Evolutionary conservation across 2,329 filamentous ascomycete genomes (phyloP).

Genomic region (Claviceps sp.): DNA sequence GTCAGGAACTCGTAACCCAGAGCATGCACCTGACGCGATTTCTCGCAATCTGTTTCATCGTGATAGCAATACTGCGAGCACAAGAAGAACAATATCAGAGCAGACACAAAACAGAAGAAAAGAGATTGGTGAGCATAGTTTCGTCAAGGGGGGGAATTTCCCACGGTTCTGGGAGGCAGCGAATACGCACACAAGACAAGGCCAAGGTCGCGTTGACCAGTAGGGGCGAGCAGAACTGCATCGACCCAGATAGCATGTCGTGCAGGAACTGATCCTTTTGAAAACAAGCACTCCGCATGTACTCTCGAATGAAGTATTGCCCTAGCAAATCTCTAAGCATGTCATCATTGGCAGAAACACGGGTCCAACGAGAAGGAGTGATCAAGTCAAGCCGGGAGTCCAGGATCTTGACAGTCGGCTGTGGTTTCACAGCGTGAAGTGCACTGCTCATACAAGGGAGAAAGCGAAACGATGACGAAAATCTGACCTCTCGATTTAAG

Average conservation of each 20-base stretch:
- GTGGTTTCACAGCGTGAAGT: neutral
- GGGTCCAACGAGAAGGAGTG: neutral
- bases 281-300: neutral
- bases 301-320: neutral
- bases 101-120: neutral
- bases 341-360: neutral
- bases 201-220: slow-evolving; percentile 1
- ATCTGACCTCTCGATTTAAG: neutral
- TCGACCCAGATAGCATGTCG: neutral
- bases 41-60: slow-evolving; percentile 8
- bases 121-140: neutral
- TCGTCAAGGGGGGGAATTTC: neutral
- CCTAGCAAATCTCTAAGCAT: neutral
- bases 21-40: slow-evolving; percentile 15
- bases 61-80: neutral
- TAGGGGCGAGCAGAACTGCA: slow-evolving; percentile 1
- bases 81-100: neutral
- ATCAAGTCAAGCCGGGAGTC: neutral
- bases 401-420: neutral
- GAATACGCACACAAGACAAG: slow-evolving; percentile 2
- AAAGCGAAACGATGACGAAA: neutral
- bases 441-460: neutral
- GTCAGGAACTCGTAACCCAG: slow-evolving; percentile 18
- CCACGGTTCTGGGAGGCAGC: slow-evolving; percentile 8
- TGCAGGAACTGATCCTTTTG: slow-evolving; percentile 1